Evolutionary conservation across 1,139 yeast genomes (phyloP).

Genomic region (Debaryomyces fabryi): DNA sequence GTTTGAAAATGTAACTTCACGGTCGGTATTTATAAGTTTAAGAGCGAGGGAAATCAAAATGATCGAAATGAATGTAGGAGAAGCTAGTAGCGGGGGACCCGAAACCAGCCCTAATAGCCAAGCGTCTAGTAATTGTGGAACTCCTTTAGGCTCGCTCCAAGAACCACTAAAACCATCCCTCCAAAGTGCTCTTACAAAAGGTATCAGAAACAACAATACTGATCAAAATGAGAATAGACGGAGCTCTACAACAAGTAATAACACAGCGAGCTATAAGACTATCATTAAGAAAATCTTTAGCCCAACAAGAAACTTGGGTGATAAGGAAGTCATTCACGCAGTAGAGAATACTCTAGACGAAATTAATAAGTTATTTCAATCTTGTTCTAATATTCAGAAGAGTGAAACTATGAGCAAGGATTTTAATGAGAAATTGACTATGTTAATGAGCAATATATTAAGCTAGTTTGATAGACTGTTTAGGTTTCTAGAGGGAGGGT

Average conservation of each 20-base stretch:
- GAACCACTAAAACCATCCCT: neutral
- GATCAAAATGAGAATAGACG: neutral
- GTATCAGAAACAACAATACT: neutral
- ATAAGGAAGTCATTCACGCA: constrained; percentile 27
- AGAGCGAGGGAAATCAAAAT: constrained; percentile 61
- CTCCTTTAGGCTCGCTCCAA: constrained; percentile 9
- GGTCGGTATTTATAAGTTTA: constrained; percentile 49
- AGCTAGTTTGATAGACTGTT: neutral
- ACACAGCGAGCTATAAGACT: constrained; percentile 34
- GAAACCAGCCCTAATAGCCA: neutral
- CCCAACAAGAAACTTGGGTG: constrained; percentile 38
- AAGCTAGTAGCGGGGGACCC: neutral
- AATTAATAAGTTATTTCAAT: constrained; percentile 27
- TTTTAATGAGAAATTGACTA: constrained; percentile 23
- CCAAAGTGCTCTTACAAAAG: constrained; percentile 2
- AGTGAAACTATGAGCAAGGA: constrained; percentile 14
- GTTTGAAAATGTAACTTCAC: constrained; percentile 33
- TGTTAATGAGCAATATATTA: constrained; percentile 19
- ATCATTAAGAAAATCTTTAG: constrained; percentile 40
- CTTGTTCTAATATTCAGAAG: constrained; percentile 3
- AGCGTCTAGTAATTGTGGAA: constrained; percentile 7
- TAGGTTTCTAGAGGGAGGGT: neutral
- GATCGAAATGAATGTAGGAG: constrained; percentile 38
- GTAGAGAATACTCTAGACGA: constrained; percentile 32
- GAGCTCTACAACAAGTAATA: neutral